These are phyloP conservation scores for Kluyveromyces nonfermentans DNA, from an alignment of 805 yeast genomes.

Conservation along the genomic window DNA sequence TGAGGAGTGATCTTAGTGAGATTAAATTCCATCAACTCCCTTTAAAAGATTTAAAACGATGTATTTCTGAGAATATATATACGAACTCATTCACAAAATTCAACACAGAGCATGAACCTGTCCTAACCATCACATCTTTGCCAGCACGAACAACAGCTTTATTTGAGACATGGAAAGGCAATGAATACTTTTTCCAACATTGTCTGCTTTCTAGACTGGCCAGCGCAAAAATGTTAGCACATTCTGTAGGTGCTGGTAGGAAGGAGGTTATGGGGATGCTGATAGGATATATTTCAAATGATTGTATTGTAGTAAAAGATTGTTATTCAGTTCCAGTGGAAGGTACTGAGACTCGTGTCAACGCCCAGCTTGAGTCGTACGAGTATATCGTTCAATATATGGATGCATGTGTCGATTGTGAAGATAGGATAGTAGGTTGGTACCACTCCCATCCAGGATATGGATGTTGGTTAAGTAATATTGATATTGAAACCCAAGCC, in stretches of 20 bases:
- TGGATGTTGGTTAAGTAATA: slow-evolving; percentile 92
- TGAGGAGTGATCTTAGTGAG: background rate
- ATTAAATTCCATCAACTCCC: background rate
- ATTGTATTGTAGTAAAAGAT: slow-evolving; percentile 61
- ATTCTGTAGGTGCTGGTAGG: slow-evolving; percentile 75
- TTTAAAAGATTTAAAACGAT: background rate
- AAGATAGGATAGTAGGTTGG: slow-evolving; percentile 89
- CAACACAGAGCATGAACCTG: background rate
- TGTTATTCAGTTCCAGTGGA: slow-evolving; percentile 84
- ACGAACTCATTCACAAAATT: background rate
- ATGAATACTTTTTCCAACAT: slow-evolving; percentile 11
- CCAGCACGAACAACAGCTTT: background rate
- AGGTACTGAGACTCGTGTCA: slow-evolving; percentile 93
- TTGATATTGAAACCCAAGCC: slow-evolving; percentile 82
- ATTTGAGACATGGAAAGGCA: slow-evolving; percentile 2
- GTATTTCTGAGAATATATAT: background rate
- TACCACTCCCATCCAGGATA: slow-evolving; percentile 98
- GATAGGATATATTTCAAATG: slow-evolving; percentile 58
- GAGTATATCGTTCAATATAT: slow-evolving; percentile 88
- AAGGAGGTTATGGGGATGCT: slow-evolving; percentile 95
- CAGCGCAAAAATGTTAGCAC: slow-evolving; percentile 62
- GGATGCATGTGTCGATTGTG: slow-evolving; percentile 39
- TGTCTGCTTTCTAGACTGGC: slow-evolving; percentile 56
- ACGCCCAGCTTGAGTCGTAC: slow-evolving; percentile 88
- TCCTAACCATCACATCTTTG: background rate